These are phyloP conservation scores for Phytophthora litchii DNA, from an alignment of 352 stramenopile genomes.

Conservation along the genomic window DNA sequence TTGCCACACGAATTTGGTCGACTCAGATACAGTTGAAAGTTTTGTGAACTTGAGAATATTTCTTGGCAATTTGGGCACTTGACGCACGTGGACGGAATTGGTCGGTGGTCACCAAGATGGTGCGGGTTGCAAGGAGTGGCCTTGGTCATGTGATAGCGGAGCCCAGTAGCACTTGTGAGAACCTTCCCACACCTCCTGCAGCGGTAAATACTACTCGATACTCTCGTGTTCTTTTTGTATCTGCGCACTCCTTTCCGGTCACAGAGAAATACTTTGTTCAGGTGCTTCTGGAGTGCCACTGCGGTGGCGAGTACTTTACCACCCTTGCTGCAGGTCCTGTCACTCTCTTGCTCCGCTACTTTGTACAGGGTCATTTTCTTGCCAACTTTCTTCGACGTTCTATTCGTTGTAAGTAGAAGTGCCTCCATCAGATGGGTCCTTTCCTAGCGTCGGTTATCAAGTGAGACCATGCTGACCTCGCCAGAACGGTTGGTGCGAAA, in stretches of 20 bases:
- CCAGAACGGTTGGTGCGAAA: constrained; percentile 7
- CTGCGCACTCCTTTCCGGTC: constrained; percentile 13
- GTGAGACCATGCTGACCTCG: neutral
- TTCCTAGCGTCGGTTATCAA: constrained; percentile 6
- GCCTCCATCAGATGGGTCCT: constrained; percentile 16
- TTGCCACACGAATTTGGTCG: neutral
- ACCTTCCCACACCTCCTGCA: constrained; percentile 12
- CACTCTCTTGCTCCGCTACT: neutral
- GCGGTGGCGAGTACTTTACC: constrained; percentile 17
- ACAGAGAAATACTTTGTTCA: constrained; percentile 15
- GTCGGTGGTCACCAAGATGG: neutral
- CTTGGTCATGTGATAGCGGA: constrained; percentile 8
- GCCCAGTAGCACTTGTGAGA: constrained; percentile 6
- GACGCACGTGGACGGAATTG: neutral
- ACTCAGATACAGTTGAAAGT: constrained; percentile 4
- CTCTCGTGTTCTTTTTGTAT: constrained; percentile 3
- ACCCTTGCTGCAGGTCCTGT: constrained; percentile 13
- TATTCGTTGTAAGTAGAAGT: constrained; percentile 3
- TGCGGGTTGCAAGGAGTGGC: neutral
- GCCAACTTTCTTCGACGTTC: neutral
- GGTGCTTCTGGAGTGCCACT: constrained; percentile 8
- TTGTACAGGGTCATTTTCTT: neutral
- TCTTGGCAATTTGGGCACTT: constrained; percentile 2
- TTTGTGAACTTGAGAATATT: constrained; percentile 4
- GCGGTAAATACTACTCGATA: neutral